phyloP scores from a whole-genome alignment of 2,329 filamentous ascomycete species.

The Bipolaris bicolor region DNA sequence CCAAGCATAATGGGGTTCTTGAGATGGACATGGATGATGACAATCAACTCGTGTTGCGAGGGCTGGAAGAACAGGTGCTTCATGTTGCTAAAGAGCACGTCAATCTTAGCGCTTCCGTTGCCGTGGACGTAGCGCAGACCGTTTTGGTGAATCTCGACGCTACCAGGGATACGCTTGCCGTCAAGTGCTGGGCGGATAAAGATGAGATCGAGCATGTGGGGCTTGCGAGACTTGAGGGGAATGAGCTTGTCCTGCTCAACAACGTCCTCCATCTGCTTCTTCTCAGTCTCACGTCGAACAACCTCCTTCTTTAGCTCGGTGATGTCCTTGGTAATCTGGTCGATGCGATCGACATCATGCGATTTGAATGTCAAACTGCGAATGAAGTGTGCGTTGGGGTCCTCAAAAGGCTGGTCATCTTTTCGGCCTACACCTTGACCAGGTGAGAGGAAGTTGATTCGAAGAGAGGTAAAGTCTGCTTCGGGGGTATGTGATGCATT shows the following conservation, averaged over 20 bases:
- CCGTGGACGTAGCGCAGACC: conserved; percentile 90
- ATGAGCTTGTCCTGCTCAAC: conserved; percentile 98
- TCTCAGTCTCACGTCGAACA: conserved; percentile 92
- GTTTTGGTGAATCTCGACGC: conserved; percentile 97
- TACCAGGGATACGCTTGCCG: conserved; percentile 93
- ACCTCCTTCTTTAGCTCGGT: conserved; percentile 95
- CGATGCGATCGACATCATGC: conserved; percentile 84
- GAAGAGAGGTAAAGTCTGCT: conserved; percentile 88
- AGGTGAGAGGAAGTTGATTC: conserved; percentile 96
- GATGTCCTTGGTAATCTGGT: conserved; percentile 90
- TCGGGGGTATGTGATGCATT: conserved; percentile 98
- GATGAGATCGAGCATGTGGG: conserved; percentile 88
- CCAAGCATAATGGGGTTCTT: conserved; percentile 98
- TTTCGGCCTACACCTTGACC: conserved; percentile 97
- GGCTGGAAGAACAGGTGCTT: conserved; percentile 99
- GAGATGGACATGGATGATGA: conserved; percentile 96
- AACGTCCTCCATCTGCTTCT: conserved; percentile 99
- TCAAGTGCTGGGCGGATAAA: conserved; percentile 95
- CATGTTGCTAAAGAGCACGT: conserved; percentile 97
- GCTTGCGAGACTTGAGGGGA: conserved; percentile 92
- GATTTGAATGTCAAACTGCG: conserved; percentile 95
- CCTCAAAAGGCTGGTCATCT: conserved; percentile 97
- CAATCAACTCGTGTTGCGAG: conserved; percentile 92
- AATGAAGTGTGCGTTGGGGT: conserved; percentile 93
- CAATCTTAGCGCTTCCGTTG: conserved; percentile 80